phyloP scores from a whole-genome alignment of 768 basidiomycete genomes.

The Mycena leptocephala region DNA sequence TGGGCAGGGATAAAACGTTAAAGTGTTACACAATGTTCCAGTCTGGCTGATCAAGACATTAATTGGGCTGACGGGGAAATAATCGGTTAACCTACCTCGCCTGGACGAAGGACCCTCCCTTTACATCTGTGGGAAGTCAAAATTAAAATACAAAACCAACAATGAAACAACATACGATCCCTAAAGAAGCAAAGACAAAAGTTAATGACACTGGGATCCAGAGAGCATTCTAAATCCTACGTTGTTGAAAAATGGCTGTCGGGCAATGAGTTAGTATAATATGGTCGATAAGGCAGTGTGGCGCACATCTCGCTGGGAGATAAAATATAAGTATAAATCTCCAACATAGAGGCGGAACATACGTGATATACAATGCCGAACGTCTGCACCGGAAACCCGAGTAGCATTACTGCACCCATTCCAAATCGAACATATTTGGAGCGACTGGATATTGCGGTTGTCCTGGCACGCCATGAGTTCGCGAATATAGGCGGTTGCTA shows the following conservation, averaged over 20 bases:
- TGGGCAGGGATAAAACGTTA: not conserved
- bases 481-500: not conserved
- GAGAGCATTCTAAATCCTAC: not conserved
- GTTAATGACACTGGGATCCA: not conserved
- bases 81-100: conserved; percentile 8
- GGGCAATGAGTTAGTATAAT: not conserved
- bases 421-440: conserved; percentile 19
- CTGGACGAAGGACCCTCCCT: conserved; percentile 7
- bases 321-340: not conserved
- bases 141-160: not conserved
- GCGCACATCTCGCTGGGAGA: conserved; percentile 17
- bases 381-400: conserved; percentile 26
- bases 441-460: conserved; percentile 12
- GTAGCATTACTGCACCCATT: conserved; percentile 6
- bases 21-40: conserved; percentile 20
- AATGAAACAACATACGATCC: not conserved
- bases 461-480: not conserved
- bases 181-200: not conserved
- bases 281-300: too few relatives aligned
- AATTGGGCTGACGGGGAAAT: not conserved
- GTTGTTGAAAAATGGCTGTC: conserved; percentile 9
- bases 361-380: conserved; percentile 32
- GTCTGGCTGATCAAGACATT: conserved; percentile 7
- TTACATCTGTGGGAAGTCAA: conserved; percentile 1
- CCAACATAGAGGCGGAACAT: not conserved